Conservation (phyloP, 2,329 filamentous ascomycete genomes). For the Akanthomyces dipterigenus region DNA sequence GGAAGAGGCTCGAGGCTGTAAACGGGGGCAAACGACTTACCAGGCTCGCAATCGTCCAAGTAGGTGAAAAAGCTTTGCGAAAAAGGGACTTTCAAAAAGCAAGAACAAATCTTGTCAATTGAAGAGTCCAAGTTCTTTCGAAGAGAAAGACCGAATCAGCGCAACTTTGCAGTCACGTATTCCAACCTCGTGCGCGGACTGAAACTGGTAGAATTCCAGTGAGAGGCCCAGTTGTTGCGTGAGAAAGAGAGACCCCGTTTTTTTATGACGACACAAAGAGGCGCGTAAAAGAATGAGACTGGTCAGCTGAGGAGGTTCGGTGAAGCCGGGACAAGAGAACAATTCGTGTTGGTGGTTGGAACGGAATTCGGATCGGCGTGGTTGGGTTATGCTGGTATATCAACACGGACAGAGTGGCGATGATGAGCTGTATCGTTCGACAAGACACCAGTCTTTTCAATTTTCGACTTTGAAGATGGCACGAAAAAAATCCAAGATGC, state of each 20-base stretch:
- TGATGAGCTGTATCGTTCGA: not conserved
- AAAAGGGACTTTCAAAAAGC: not conserved
- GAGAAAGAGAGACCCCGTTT: not conserved
- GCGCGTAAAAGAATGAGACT: not conserved
- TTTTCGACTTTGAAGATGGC: not conserved
- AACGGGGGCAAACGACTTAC: slow-evolving; percentile 1
- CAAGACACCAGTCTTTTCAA: not conserved
- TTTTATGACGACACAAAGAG: slow-evolving; percentile 2
- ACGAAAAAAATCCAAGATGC: not conserved
- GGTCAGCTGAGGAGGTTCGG: not conserved
- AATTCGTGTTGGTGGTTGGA: slow-evolving; percentile 3
- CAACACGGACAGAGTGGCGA: not conserved
- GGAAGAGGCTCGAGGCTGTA: not conserved
- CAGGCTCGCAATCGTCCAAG: slow-evolving; percentile 3
- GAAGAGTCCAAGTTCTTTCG: not conserved
- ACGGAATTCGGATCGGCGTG: not conserved
- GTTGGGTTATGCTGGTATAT: not conserved
- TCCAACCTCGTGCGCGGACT: slow-evolving; percentile 8
- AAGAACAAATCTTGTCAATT: not conserved
- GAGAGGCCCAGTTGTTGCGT: not conserved
- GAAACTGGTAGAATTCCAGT: slow-evolving; percentile 12
- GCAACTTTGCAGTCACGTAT: slow-evolving; percentile 1
- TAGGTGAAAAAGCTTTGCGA: not conserved
- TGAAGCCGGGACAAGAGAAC: not conserved
- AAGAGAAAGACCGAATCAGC: not conserved